phyloP scores from a whole-genome alignment of 192 early-diverging fungal genomes.

The Chytriomyces hyalinus region DNA sequence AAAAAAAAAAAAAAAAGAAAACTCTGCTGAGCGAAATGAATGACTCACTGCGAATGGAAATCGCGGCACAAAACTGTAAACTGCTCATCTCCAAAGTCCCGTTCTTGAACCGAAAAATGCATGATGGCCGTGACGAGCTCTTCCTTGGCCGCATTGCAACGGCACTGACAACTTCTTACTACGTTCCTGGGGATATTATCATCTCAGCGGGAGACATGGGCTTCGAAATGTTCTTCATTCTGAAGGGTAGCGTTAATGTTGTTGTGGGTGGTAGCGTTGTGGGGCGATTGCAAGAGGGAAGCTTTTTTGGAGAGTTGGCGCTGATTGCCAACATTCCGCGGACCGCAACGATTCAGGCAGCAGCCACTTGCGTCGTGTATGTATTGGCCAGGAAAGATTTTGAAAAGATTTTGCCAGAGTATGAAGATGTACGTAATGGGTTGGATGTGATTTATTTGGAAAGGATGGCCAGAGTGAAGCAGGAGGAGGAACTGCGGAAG shows the following conservation, averaged over 20 bases:
- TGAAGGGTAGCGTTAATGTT: constrained; percentile 31
- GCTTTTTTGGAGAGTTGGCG: constrained; percentile 33
- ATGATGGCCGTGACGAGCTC: constrained; percentile 51
- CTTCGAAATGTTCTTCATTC: constrained; percentile 48
- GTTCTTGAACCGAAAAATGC: constrained; percentile 44
- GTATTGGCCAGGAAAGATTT: constrained; percentile 23
- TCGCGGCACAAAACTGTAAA: constrained; percentile 41
- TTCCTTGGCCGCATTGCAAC: constrained; percentile 51
- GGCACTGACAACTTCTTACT: constrained; percentile 45
- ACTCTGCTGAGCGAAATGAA: constrained; percentile 40
- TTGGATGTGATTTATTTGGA: constrained; percentile 46
- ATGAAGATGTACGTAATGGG: constrained; percentile 31
- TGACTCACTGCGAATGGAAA: constrained; percentile 39
- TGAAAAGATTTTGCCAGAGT: constrained; percentile 34
- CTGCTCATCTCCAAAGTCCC: constrained; percentile 51
- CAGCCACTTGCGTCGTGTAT: constrained; percentile 23
- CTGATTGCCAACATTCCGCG: constrained; percentile 38
- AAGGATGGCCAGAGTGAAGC: constrained; percentile 42
- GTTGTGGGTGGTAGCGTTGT: constrained; percentile 28
- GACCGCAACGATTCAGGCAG: constrained; percentile 32
- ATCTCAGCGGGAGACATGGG: constrained; percentile 49
- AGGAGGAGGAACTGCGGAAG: constrained; percentile 41
- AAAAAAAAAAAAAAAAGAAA: neutral
- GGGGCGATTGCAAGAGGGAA: constrained; percentile 15
- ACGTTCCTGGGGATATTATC: constrained; percentile 50